These are phyloP conservation scores for Deuterostichococcus epilithicus DNA, from an alignment of 139 green algal genomes.

Conservation along the genomic window DNA sequence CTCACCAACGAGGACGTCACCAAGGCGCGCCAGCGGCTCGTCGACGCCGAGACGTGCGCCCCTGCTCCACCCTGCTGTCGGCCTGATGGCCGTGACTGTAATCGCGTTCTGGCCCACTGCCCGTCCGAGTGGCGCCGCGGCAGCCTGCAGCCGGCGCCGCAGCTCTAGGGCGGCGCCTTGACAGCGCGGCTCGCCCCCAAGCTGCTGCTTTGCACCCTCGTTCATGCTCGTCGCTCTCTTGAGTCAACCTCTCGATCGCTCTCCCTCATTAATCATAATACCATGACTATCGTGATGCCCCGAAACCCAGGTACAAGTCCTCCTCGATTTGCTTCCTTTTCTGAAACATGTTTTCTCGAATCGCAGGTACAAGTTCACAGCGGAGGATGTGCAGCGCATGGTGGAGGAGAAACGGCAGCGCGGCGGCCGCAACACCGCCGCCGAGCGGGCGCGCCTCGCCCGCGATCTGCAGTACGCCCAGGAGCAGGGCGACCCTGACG, in stretches of 20 bases:
- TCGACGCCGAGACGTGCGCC: conserved; percentile 22
- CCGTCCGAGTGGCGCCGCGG: too few relatives aligned
- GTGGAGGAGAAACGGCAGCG: conserved; percentile 39
- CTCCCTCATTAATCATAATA: too few relatives aligned
- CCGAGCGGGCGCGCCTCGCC: conserved; percentile 41
- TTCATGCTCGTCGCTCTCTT: too few relatives aligned
- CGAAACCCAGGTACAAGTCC: background rate
- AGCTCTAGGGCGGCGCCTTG: too few relatives aligned
- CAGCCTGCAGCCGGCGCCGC: too few relatives aligned
- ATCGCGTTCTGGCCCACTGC: too few relatives aligned
- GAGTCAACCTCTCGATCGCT: too few relatives aligned
- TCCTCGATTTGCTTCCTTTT: background rate
- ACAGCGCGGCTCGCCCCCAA: too few relatives aligned
- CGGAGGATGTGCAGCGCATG: conserved; percentile 42
- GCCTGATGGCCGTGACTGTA: too few relatives aligned
- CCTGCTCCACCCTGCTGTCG: too few relatives aligned
- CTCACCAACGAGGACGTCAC: conserved; percentile 19
- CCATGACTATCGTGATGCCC: too few relatives aligned
- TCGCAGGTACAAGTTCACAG: conserved; percentile 49
- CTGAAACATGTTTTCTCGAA: background rate
- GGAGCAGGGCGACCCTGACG: conserved; percentile 19
- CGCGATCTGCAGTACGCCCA: conserved; percentile 18
- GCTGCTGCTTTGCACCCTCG: too few relatives aligned
- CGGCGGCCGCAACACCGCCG: conserved; percentile 29
- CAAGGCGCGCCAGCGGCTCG: conserved; percentile 7